A percentile compares a stretch with the other conserved stretches of the same genome.
phyloP scores from a whole-genome alignment of 2,329 filamentous ascomycete species.

The Fusarium miscanthi region DNA sequence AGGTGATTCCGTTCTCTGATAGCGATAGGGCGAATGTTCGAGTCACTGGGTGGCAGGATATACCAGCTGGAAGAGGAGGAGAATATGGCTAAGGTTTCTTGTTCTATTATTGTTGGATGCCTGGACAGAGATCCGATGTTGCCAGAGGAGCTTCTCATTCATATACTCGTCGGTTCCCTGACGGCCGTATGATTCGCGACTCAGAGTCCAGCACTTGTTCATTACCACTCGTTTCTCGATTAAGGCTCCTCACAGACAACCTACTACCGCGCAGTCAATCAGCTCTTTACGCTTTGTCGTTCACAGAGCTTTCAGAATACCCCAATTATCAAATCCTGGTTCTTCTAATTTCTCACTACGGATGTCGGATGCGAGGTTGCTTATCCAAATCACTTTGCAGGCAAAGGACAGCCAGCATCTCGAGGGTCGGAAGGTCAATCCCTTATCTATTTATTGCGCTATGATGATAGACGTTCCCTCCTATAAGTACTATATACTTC shows the following conservation, averaged over 20 bases:
- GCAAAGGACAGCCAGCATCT: background rate
- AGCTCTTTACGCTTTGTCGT: background rate
- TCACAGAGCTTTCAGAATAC: background rate
- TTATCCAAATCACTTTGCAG: too few relatives aligned
- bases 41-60: too few relatives aligned
- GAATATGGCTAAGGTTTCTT: too few relatives aligned
- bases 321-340: background rate
- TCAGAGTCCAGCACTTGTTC: background rate
- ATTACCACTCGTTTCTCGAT: rapidly evolving
- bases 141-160: background rate
- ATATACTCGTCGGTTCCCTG: background rate
- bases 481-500: too few relatives aligned
- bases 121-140: rapidly evolving
- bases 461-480: rapidly evolving
- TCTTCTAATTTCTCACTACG: too few relatives aligned
- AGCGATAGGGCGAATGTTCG: too few relatives aligned
- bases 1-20: too few relatives aligned
- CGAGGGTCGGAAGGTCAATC: background rate
- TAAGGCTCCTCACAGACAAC: rapidly evolving
- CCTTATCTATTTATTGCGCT: background rate
- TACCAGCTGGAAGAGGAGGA: too few relatives aligned
- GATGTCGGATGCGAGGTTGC: too few relatives aligned
- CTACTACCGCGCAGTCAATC: background rate
- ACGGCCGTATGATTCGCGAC: background rate
- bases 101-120: too few relatives aligned